Evolutionary conservation across 176 grass and related monocot species (phyloP).

Genomic region (Musa itinerans): DNA sequence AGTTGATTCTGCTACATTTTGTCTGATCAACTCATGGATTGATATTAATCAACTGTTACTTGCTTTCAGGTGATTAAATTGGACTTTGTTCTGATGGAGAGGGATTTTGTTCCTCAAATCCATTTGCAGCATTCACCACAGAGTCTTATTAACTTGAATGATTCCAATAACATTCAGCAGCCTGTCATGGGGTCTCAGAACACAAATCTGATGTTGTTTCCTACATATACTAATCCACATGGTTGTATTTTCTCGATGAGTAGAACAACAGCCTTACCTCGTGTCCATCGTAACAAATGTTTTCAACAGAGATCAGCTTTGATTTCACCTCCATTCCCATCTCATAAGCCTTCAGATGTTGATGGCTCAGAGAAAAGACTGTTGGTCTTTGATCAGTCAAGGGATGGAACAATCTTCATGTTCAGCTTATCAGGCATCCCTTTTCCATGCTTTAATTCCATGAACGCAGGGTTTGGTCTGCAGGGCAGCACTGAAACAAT

Average conservation of each 20-base stretch:
- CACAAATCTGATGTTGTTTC: slow-evolving; percentile 31
- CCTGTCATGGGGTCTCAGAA: slow-evolving; percentile 23
- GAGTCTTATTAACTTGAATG: slow-evolving; percentile 27
- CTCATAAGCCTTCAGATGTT: slow-evolving; percentile 1
- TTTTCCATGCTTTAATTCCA: slow-evolving; percentile 9
- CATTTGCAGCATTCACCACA: slow-evolving; percentile 36
- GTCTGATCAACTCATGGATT: slow-evolving; percentile 4
- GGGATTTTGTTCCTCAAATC: slow-evolving; percentile 43
- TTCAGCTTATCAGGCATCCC: neutral
- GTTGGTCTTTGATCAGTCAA: slow-evolving; percentile 28
- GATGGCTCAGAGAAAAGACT: slow-evolving; percentile 26
- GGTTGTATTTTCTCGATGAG: slow-evolving; percentile 23
- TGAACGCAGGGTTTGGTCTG: slow-evolving; percentile 41
- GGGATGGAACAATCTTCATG: slow-evolving; percentile 16
- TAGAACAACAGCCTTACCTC: slow-evolving; percentile 15
- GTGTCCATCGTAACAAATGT: slow-evolving; percentile 5
- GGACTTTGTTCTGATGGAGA: slow-evolving; percentile 39
- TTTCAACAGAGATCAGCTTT: slow-evolving; percentile 19
- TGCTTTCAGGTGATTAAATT: slow-evolving; percentile 38
- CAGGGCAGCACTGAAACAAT: slow-evolving; percentile 55
- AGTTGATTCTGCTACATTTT: neutral
- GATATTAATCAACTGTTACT: neutral
- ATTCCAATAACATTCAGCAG: slow-evolving; percentile 27
- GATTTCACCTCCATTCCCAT: neutral
- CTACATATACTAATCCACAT: slow-evolving; percentile 25